These are phyloP conservation scores for Phytophthora cactorum DNA, from an alignment of 352 stramenopile genomes.

Conservation along the genomic window DNA sequence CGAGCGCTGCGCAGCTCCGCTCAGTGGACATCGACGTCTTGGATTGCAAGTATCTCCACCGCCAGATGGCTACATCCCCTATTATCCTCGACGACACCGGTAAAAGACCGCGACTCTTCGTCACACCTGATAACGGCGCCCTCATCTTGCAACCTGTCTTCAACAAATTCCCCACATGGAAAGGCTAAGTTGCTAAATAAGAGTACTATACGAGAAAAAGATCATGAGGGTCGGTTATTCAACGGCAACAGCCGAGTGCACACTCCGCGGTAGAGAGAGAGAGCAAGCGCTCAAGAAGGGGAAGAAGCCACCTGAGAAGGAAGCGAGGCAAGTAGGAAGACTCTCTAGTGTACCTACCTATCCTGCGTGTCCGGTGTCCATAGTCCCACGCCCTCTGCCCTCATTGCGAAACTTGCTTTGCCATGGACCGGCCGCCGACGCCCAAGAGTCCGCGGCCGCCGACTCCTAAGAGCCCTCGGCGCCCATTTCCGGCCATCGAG, in stretches of 20 bases:
- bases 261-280: conserved; percentile 36
- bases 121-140: conserved; percentile 2
- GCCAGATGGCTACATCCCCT: conserved; percentile 25
- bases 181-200: conserved; percentile 15
- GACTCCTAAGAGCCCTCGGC: conserved; percentile 24
- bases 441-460: conserved; percentile 17
- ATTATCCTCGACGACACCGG: conserved; percentile 2
- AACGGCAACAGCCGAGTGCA: conserved; percentile 21
- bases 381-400: conserved; percentile 7
- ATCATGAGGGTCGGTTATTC: conserved; percentile 32
- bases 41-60: conserved; percentile 1
- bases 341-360: conserved; percentile 2
- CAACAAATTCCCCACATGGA: conserved; percentile 2
- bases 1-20: background rate
- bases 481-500: conserved; percentile 16
- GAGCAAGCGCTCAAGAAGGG: conserved; percentile 18
- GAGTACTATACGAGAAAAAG: conserved; percentile 23
- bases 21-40: background rate
- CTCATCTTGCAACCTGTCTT: conserved; percentile 5
- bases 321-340: conserved; percentile 8
- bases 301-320: conserved; percentile 15
- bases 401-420: conserved; percentile 17
- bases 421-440: conserved; percentile 19
- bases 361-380: conserved; percentile 3
- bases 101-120: conserved; percentile 25